Conservation (phyloP, 345 rosid species). For the Excoecaria agallocha region DNA sequence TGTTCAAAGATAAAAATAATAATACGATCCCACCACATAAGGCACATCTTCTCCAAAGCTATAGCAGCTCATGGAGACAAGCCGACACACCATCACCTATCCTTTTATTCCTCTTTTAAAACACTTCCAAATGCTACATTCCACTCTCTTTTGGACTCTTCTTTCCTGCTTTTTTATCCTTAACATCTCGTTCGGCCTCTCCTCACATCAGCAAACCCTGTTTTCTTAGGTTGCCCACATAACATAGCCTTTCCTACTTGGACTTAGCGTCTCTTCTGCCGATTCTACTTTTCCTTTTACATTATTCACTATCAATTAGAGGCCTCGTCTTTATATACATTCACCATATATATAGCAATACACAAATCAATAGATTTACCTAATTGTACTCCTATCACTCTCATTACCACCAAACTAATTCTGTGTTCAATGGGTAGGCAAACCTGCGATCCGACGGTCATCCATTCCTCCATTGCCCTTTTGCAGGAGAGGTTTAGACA, state of each 20-base stretch:
- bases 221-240: constrained; percentile 17
- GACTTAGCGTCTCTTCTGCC: constrained; percentile 24
- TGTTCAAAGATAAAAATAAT: constrained; percentile 18
- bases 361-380: constrained; percentile 4
- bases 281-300: constrained; percentile 18
- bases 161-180: constrained; percentile 16
- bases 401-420: neutral
- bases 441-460: constrained; percentile 19
- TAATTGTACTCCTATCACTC: neutral
- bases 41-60: constrained; percentile 29
- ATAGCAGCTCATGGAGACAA: constrained; percentile 18
- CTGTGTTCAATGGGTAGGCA: constrained; percentile 30
- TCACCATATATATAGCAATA: constrained; percentile 26
- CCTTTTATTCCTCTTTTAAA: constrained; percentile 19
- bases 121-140: constrained; percentile 34
- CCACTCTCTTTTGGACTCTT: constrained; percentile 21
- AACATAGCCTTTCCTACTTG: constrained; percentile 29
- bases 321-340: neutral
- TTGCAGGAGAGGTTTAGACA: constrained; percentile 63
- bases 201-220: constrained; percentile 13
- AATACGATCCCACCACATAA: constrained; percentile 23
- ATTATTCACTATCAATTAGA: constrained; percentile 16
- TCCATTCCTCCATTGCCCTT: constrained; percentile 57
- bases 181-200: constrained; percentile 18
- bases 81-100: constrained; percentile 17